Evolutionary conservation across 306 rosid genomes (phyloP).

Genomic region (Comarum palustre): DNA sequence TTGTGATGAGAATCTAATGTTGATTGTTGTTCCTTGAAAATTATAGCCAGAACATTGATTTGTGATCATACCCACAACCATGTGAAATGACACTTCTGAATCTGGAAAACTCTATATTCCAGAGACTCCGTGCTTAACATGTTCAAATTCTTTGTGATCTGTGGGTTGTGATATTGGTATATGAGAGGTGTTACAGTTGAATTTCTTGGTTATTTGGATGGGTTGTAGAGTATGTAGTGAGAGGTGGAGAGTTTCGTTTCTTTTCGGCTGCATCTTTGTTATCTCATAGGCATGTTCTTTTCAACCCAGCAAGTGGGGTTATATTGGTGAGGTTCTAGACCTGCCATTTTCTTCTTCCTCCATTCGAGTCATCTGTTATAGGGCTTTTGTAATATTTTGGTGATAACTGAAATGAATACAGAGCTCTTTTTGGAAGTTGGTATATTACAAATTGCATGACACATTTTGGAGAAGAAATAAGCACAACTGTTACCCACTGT

Average conservation of each 20-base stretch:
- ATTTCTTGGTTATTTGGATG: constrained; percentile 42
- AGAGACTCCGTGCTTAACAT: too few relatives aligned
- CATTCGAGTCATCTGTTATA: constrained; percentile 26
- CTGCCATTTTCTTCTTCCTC: constrained; percentile 32
- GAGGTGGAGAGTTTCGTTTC: constrained; percentile 42
- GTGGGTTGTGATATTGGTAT: too few relatives aligned
- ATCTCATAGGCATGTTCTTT: constrained; percentile 44
- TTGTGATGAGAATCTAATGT: background rate
- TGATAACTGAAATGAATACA: constrained; percentile 46
- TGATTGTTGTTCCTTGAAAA: background rate
- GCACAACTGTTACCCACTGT: background rate
- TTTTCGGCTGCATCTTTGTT: constrained; percentile 32
- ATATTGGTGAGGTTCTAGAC: constrained; percentile 24
- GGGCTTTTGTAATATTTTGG: constrained; percentile 51
- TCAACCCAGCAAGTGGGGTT: constrained; percentile 40
- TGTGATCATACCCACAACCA: too few relatives aligned
- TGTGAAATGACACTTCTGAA: too few relatives aligned
- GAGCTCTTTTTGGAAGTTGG: constrained; percentile 26
- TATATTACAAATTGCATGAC: background rate
- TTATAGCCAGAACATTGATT: too few relatives aligned
- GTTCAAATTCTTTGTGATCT: too few relatives aligned
- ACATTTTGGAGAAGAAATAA: background rate
- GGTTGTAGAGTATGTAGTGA: constrained; percentile 49
- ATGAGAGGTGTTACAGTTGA: too few relatives aligned
- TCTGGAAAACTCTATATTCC: too few relatives aligned